Evolutionary conservation across 192 early-diverging fungal genomes (phyloP), one percentile per base, ranked within the genome.

Genomic region (Globomyces pollinis-pini): DNA sequence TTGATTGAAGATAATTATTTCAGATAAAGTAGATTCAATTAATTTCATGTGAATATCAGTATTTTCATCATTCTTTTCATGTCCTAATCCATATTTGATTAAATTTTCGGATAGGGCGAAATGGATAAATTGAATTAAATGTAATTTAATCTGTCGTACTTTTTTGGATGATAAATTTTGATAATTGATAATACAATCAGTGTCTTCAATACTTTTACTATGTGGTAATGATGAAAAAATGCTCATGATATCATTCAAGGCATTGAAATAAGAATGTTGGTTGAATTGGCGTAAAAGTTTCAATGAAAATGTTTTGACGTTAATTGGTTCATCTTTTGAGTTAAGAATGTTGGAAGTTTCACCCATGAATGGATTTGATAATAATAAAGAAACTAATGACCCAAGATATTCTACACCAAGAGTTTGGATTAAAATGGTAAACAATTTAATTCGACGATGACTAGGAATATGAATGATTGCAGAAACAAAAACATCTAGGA

Each of bases 401-500:
- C 84, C 74, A 57, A 95, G 74, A 72, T 85, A 92, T 23, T 80
- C 70, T 20, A 82, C 75, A 24, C 93, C 96, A 52, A 98, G 73
- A 0, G 91, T 90, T 4, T 73, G 54, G 33, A 93, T 81, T 24
- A 98, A 65, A 11, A 90, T 77, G 1, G 85, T 82, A 66, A 96
- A 96, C 31, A 98, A 75, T 28, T 88, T 71, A 18, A 38, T 12
- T 39, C 94, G 84, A 43, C 96, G 80, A 68, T 96, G 93, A 41
- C 86, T 84, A 38, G 96, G 96, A 64, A 98, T 91, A 67, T 94
- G 93, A 60, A 77, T 75, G 61, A 94, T 63, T 3, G 93, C 87
- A 61, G 94, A 88, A 20, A 94, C 86, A 81, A 98, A 96, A 52
- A 93, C 85, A 59, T 88, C 80, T 65, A 94, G 68, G 36, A 95